Percentiles rank a stretch among this genome's conserved stretches.
Conservation (phyloP, 2,329 filamentous ascomycete genomes). For the Aspergillus versicolor region DNA sequence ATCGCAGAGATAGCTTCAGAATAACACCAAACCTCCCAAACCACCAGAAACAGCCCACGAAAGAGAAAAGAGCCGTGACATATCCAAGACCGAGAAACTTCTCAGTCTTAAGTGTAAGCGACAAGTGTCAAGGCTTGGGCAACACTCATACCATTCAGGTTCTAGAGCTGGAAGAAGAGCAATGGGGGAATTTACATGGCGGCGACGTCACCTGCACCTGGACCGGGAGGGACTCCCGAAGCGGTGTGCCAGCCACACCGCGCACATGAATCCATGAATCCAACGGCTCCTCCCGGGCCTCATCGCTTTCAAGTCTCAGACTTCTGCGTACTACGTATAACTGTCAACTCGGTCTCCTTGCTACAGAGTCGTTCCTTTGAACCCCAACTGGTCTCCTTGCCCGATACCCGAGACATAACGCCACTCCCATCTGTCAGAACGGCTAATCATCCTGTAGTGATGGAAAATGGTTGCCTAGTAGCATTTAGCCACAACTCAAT, state of each 20-base stretch:
- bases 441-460: slow-evolving; percentile 4
- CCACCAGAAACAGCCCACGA: slow-evolving; percentile 24
- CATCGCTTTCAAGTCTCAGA: neutral
- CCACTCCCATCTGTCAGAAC: slow-evolving; percentile 9
- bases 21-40: slow-evolving; percentile 27
- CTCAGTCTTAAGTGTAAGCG: slow-evolving; percentile 6
- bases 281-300: neutral
- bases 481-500: slow-evolving; percentile 19
- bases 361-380: no score
- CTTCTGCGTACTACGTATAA: no score
- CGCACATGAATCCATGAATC: neutral
- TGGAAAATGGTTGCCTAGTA: slow-evolving; percentile 19
- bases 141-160: slow-evolving; percentile 10
- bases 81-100: slow-evolving; percentile 21
- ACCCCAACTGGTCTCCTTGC: no score
- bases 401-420: neutral
- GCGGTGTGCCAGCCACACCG: slow-evolving; percentile 11
- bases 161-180: neutral
- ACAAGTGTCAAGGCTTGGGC: neutral
- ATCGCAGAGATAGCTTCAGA: slow-evolving; percentile 14
- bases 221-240: slow-evolving; percentile 11
- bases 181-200: slow-evolving; percentile 11
- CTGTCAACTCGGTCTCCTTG: no score
- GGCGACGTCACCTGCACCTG: slow-evolving; percentile 11
- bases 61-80: slow-evolving; percentile 24